Conservation (phyloP, 176 grass and related monocot genomes). For the Carex scoparia region DNA sequence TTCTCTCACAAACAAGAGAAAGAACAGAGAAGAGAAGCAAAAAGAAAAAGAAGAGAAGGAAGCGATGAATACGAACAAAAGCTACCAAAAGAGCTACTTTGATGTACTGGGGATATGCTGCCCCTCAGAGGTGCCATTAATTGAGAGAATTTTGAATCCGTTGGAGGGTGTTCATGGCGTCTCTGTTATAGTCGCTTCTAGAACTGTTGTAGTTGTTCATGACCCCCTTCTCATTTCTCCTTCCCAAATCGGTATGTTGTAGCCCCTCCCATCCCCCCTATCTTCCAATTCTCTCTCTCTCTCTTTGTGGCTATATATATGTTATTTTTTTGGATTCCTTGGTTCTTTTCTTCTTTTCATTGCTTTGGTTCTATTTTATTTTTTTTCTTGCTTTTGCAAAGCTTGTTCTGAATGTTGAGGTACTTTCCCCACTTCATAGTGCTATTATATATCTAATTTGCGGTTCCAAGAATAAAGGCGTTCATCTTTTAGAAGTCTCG, state of each 20-base stretch:
- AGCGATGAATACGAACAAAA: not conserved
- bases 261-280: not conserved
- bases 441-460: not conserved
- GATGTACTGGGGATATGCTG: slow-evolving; percentile 96
- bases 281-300: not conserved
- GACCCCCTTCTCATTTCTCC: slow-evolving; percentile 42
- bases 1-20: slow-evolving; percentile 7
- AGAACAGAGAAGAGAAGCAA: slow-evolving; percentile 4
- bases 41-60: slow-evolving; percentile 25
- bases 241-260: slow-evolving; percentile 55
- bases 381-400: not conserved
- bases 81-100: slow-evolving; percentile 82
- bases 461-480: slow-evolving; percentile 16
- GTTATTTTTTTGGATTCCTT: not conserved
- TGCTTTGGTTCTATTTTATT: not conserved
- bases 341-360: not conserved
- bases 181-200: slow-evolving; percentile 77
- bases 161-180: slow-evolving; percentile 59
- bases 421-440: not conserved
- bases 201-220: slow-evolving; percentile 86
- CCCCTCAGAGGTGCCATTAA: slow-evolving; percentile 70
- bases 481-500: no score
- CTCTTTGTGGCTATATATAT: not conserved
- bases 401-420: not conserved
- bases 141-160: slow-evolving; percentile 64